phyloP scores from a whole-genome alignment of 2,329 filamentous ascomycete species.

The Colletotrichum sp. region DNA sequence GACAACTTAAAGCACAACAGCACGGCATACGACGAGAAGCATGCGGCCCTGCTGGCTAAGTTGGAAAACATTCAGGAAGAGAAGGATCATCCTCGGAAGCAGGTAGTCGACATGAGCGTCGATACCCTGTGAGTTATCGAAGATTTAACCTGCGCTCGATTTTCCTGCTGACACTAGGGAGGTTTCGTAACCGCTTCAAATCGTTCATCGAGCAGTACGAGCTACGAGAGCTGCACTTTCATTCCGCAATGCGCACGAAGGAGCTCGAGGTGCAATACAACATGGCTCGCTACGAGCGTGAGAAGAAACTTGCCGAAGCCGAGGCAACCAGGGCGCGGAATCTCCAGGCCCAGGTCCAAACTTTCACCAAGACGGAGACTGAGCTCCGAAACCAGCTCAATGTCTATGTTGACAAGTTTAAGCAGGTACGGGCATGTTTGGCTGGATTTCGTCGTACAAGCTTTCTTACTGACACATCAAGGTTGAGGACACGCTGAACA shows the following conservation, averaged over 20 bases:
- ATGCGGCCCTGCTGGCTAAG: slow-evolving; percentile 80
- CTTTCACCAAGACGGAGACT: slow-evolving; percentile 94
- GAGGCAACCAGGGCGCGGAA: slow-evolving; percentile 83
- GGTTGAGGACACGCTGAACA: slow-evolving; percentile 98
- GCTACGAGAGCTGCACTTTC: slow-evolving; percentile 91
- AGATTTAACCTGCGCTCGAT: neutral
- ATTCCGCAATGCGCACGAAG: slow-evolving; percentile 89
- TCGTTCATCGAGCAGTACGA: slow-evolving; percentile 97
- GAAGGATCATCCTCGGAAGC: slow-evolving; percentile 82
- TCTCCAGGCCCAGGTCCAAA: slow-evolving; percentile 89
- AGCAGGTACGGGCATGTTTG: slow-evolving; percentile 74
- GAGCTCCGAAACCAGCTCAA: slow-evolving; percentile 95
- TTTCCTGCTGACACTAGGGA: slow-evolving; percentile 49
- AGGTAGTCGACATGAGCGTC: slow-evolving; percentile 82
- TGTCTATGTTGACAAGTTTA: slow-evolving; percentile 99
- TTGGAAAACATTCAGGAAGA: slow-evolving; percentile 89
- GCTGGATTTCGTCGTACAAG: neutral
- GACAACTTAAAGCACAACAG: slow-evolving; percentile 85
- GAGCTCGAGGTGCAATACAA: slow-evolving; percentile 95
- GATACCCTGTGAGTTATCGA: slow-evolving; percentile 49
- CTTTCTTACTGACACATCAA: slow-evolving; percentile 44
- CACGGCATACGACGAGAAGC: slow-evolving; percentile 82
- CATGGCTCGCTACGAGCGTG: slow-evolving; percentile 84
- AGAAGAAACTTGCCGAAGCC: slow-evolving; percentile 85
- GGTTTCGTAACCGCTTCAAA: slow-evolving; percentile 87